Evolutionary conservation across 306 rosid species (phyloP).

Genomic region (Luffa acutangula): DNA sequence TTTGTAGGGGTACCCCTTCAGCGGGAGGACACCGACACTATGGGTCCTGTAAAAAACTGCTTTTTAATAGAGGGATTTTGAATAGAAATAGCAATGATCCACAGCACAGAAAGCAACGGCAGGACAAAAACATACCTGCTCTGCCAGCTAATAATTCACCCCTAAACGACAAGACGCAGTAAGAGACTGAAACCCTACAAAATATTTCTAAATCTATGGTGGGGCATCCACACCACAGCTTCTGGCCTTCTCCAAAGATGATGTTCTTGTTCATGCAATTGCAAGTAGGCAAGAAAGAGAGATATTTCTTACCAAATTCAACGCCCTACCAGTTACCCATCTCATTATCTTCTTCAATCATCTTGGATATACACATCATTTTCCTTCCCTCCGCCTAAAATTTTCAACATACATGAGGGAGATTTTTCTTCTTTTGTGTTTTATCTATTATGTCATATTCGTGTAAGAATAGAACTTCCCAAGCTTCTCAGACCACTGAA

Average conservation of each 20-base stretch:
- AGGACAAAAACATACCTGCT: conserved; percentile 46
- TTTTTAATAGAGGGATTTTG: not conserved
- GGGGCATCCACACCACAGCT: not conserved
- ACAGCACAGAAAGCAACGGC: conserved; percentile 33
- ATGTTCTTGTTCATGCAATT: not conserved
- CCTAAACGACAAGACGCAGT: conserved; percentile 28
- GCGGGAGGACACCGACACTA: not conserved
- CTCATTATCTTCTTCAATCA: not conserved
- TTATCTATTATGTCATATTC: not conserved
- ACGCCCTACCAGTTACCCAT: not conserved
- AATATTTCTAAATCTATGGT: conserved; percentile 12
- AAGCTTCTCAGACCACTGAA: not conserved
- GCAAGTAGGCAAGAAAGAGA: not conserved
- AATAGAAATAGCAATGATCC: not conserved
- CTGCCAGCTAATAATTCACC: conserved; percentile 56
- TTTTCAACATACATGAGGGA: not conserved
- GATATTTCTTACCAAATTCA: conserved; percentile 4
- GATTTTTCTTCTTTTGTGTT: not conserved
- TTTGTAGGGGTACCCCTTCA: not conserved
- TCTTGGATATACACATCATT: not conserved
- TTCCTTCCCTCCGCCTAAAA: not conserved
- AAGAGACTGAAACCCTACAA: conserved; percentile 18
- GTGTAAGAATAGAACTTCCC: not conserved
- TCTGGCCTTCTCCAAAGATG: not conserved
- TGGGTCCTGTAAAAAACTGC: not conserved